Conservation (phyloP, 805 yeast genomes). For the Monosporozyma unispora region DNA sequence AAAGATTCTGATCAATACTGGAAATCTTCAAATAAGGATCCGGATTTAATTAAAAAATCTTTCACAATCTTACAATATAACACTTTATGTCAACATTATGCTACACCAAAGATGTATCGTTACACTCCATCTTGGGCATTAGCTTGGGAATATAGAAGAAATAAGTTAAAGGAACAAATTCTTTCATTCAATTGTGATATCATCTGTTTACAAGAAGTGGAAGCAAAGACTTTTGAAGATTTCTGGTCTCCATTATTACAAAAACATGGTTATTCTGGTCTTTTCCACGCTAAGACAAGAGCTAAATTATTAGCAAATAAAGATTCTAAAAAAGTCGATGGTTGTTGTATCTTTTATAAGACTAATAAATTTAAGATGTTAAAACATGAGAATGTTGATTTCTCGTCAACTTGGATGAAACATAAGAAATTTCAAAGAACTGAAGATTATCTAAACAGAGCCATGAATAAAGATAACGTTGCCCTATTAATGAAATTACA, state of each 20-base stretch:
- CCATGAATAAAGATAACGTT: constrained; percentile 90
- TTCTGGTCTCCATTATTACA: constrained; percentile 73
- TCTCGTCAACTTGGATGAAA: constrained; percentile 69
- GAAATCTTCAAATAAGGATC: constrained; percentile 25
- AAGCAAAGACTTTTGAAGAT: constrained; percentile 74
- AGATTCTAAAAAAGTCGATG: constrained; percentile 88
- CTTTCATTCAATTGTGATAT: constrained; percentile 59
- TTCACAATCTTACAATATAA: constrained; percentile 84
- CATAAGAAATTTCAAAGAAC: constrained; percentile 85
- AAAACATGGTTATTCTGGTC: constrained; percentile 68
- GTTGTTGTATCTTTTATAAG: constrained; percentile 91
- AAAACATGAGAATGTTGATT: constrained; percentile 71
- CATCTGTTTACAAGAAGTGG: constrained; percentile 92
- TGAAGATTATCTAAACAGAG: constrained; percentile 89
- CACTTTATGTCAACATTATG: constrained; percentile 91
- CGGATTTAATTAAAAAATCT: constrained; percentile 27
- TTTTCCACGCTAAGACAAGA: constrained; percentile 81
- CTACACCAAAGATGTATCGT: constrained; percentile 83
- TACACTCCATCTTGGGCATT: constrained; percentile 98
- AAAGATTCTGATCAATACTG: constrained; percentile 1
- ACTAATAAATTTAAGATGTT: constrained; percentile 57
- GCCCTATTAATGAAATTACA: constrained; percentile 72
- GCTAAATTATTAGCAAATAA: constrained; percentile 78
- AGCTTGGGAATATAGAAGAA: constrained; percentile 83
- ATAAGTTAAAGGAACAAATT: constrained; percentile 65